phyloP scores from a whole-genome alignment of 805 yeast species.

The Teunomyces barrocoloradensis region DNA sequence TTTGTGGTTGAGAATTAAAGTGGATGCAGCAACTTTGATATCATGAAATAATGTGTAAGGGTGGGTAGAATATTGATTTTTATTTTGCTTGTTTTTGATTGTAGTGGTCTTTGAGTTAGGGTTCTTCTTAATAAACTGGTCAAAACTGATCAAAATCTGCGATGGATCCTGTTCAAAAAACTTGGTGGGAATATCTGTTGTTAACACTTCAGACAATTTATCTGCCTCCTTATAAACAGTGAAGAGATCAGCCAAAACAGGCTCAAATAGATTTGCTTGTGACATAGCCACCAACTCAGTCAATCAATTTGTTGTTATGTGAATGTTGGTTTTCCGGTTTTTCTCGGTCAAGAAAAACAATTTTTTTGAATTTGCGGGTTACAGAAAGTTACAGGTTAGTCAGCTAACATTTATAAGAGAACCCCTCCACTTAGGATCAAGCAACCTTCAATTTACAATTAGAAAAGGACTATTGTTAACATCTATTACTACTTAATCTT shows the following conservation, averaged over 20 bases:
- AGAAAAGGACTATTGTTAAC: no score
- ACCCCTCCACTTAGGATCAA: no score
- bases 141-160: slow-evolving; percentile 43
- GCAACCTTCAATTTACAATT: no score
- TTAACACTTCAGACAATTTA: slow-evolving; percentile 17
- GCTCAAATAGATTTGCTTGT: slow-evolving; percentile 1
- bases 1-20: slow-evolving; percentile 45
- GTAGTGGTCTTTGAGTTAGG: slow-evolving; percentile 32
- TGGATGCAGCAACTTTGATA: slow-evolving; percentile 52
- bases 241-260: slow-evolving; percentile 19
- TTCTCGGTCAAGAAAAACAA: background rate
- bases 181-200: background rate
- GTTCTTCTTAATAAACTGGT: slow-evolving; percentile 29
- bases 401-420: no score
- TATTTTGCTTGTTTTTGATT: slow-evolving; percentile 40
- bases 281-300: background rate
- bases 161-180: slow-evolving; percentile 42
- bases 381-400: background rate
- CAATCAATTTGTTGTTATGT: background rate
- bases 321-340: background rate
- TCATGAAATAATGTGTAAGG: slow-evolving; percentile 67
- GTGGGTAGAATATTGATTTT: slow-evolving; percentile 37
- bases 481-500: background rate
- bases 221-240: slow-evolving; percentile 28
- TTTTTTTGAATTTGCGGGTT: background rate